Conservation (phyloP, 306 rosid genomes). For the Cicer pinnatifidum region DNA sequence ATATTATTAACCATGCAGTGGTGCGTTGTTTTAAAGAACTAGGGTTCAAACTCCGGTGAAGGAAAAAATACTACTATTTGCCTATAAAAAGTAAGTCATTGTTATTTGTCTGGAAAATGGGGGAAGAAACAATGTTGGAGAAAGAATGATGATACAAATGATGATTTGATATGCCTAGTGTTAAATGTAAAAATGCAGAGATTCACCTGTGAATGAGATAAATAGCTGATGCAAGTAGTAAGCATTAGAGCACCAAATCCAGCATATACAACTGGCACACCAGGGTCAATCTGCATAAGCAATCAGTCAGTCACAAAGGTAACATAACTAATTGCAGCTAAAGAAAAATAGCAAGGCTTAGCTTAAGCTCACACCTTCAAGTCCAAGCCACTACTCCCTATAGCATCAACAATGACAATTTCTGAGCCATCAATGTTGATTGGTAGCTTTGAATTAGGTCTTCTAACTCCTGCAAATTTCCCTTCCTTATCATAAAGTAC, state of each 20-base stretch:
- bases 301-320: conserved; percentile 29
- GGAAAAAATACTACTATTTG: too few relatives aligned
- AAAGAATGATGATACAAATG: conserved; percentile 17
- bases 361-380: conserved; percentile 67
- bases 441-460: conserved; percentile 88
- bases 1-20: too few relatives aligned
- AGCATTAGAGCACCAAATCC: conserved; percentile 99
- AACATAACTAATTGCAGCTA: conserved; percentile 25
- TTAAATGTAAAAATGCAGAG: conserved; percentile 30
- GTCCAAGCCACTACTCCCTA: conserved; percentile 92
- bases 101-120: not conserved
- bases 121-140: not conserved
- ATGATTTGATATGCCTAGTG: not conserved
- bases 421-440: conserved; percentile 76
- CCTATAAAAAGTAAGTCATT: too few relatives aligned
- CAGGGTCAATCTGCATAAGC: conserved; percentile 81
- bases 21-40: too few relatives aligned
- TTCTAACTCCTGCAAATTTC: conserved; percentile 86
- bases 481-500: conserved; percentile 86
- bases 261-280: conserved; percentile 91
- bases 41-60: too few relatives aligned
- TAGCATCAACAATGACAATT: conserved; percentile 79
- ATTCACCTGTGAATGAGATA: conserved; percentile 89
- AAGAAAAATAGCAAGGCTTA: conserved; percentile 20
- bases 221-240: conserved; percentile 90